Base-by-base conservation (phyloP, 495 filamentous ascomycete species). In the Annulohypoxylon moriforme region DNA sequence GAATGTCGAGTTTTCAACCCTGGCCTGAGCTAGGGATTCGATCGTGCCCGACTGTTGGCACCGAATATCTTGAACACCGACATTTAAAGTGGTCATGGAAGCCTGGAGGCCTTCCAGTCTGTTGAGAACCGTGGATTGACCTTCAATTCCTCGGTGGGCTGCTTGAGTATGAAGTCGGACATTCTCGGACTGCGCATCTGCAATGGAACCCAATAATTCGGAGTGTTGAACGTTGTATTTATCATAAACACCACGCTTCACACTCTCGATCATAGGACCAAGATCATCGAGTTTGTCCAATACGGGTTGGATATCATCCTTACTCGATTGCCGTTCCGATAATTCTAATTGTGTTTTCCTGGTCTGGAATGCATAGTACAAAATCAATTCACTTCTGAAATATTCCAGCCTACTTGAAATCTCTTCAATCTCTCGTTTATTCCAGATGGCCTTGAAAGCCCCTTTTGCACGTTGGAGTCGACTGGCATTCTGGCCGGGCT, bases 341-440 rank as follows among this genome's bases (percentile, higher is more conserved):
- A 57, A 34, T 4, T 62, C 47, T 20, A 62, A 27, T 24, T 68
- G 66, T n/a, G 38, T 57, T 25, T 62, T 55, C 40, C 58, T 62
- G 11, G 20, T 62, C 25, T 57, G 58, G 20, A 16, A 16, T 7
- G 47, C 27, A 38, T 62, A 62, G 8, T 68, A 36, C 33, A 68
- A 38, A 1, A 10, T 57, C 11, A 68, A 47, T 56, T 62, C 58
- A 29, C 49, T 62, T 9, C 38, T 61, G 38, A 62, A 62, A n/a
- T 33, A 18, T 7, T 68, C 24, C n/a, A 68, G 49, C 14, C 57
- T 68, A 6, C 55, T 34, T 0, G 58, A 55, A 31, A 68, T 68
- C 29, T 56, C 65, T 20, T 20, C 38, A 20, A 68, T 62, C 29
- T 68, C 65, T 16, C 25, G 18, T 33, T 68, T 68, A 38, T 68